Percentiles rank a stretch among this genome's conserved stretches.
Evolutionary conservation across 108 stramenopile species (phyloP).

Genomic region (Nitzschia palea): DNA sequence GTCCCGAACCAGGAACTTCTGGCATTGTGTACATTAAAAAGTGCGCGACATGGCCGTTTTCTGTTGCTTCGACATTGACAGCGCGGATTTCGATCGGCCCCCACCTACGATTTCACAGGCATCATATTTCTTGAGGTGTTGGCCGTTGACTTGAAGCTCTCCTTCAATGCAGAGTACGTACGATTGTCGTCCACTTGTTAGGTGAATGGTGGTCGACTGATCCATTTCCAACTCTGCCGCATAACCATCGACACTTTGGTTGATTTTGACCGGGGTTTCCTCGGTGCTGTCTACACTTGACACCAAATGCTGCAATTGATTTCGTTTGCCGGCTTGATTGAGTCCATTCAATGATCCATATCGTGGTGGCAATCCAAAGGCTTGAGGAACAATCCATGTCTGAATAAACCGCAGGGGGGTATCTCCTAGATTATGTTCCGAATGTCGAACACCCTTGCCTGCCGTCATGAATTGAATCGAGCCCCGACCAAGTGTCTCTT

Average conservation of each 20-base stretch:
- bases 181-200: slow-evolving; percentile 54
- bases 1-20: slow-evolving; percentile 29
- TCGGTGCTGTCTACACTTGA: slow-evolving; percentile 32
- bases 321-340: slow-evolving; percentile 12
- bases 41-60: slow-evolving; percentile 54
- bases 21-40: slow-evolving; percentile 51
- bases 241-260: slow-evolving; percentile 67
- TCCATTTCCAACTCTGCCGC: slow-evolving; percentile 61
- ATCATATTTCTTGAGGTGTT: slow-evolving; percentile 49
- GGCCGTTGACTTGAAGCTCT: slow-evolving; percentile 40
- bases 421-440: slow-evolving; percentile 64
- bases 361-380: slow-evolving; percentile 51
- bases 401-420: slow-evolving; percentile 80
- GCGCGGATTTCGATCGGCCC: slow-evolving; percentile 31
- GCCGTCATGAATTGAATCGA: slow-evolving; percentile 85
- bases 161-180: slow-evolving; percentile 82
- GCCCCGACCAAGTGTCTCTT: slow-evolving; percentile 69
- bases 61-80: slow-evolving; percentile 39
- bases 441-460: slow-evolving; percentile 71
- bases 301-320: slow-evolving; percentile 66
- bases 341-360: slow-evolving; percentile 55
- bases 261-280: slow-evolving; percentile 58
- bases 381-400: slow-evolving; percentile 73
- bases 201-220: slow-evolving; percentile 23
- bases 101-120: slow-evolving; percentile 47